A percentile compares a stretch with the other conserved stretches of the same genome.
Evolutionary conservation across 2,329 filamentous ascomycete genomes (phyloP).

Genomic region (Arachnopeziza araneosa): DNA sequence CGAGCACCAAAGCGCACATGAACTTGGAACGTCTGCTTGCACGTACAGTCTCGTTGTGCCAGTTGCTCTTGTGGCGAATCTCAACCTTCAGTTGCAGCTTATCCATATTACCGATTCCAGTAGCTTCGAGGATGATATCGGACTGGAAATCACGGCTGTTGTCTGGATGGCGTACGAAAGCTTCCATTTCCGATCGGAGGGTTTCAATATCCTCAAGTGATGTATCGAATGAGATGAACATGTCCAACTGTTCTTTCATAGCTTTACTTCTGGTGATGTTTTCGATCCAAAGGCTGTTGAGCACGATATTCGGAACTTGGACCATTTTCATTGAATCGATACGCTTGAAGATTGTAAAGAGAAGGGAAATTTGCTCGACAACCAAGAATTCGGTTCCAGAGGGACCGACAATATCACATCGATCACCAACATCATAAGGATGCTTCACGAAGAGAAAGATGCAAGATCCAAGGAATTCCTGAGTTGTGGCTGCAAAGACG

Average conservation of each 20-base stretch:
- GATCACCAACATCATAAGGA: constrained; percentile 91
- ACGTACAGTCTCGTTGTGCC: constrained; percentile 80
- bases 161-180: constrained; percentile 75
- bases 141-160: constrained; percentile 89
- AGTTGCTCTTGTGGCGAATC: constrained; percentile 89
- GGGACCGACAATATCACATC: constrained; percentile 67
- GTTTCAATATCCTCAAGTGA: constrained; percentile 84
- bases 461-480: constrained; percentile 96
- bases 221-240: constrained; percentile 82
- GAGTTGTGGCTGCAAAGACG: constrained; percentile 84
- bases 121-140: constrained; percentile 73
- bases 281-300: constrained; percentile 93
- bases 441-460: constrained; percentile 99
- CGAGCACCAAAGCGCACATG: constrained; percentile 86
- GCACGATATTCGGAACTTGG: constrained; percentile 78
- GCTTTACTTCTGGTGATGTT: constrained; percentile 87
- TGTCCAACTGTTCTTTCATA: constrained; percentile 76
- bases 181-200: constrained; percentile 76
- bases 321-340: constrained; percentile 75
- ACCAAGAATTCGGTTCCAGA: constrained; percentile 56
- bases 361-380: constrained; percentile 88
- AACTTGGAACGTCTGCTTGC: constrained; percentile 85
- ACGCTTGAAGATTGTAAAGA: constrained; percentile 87
- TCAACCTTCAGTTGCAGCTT: constrained; percentile 79
- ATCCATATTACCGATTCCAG: constrained; percentile 76